A percentile compares a stretch with the other conserved stretches of the same genome.
Evolutionary conservation across 2,329 filamentous ascomycete species (phyloP).

Genomic region (Calonectria pauciramosa): DNA sequence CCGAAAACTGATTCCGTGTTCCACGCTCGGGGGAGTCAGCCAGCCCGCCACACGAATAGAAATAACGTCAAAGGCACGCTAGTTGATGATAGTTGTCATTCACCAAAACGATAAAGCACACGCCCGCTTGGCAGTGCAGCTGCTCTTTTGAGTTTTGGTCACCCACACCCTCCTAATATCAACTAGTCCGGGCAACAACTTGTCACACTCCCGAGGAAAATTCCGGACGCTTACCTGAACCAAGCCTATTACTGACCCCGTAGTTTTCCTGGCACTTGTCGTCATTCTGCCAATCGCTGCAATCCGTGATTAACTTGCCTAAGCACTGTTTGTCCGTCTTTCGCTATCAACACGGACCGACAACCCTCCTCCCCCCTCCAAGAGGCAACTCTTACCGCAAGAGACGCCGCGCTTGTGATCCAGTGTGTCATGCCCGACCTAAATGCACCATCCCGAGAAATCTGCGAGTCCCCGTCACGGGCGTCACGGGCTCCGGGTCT

Average conservation of each 20-base stretch:
- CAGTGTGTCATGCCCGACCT: background rate
- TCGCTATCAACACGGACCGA: background rate
- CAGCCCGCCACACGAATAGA: slow-evolving; percentile 1
- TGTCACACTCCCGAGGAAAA: slow-evolving; percentile 21
- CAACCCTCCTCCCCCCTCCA: background rate
- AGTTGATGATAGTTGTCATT: slow-evolving; percentile 12
- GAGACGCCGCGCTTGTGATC: background rate
- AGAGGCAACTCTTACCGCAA: slow-evolving; percentile 9
- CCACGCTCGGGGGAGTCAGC: background rate
- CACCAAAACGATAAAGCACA: slow-evolving; percentile 25
- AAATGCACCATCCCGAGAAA: slow-evolving; percentile 22
- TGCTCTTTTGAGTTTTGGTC: slow-evolving; percentile 23
- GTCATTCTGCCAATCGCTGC: background rate
- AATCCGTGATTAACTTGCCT: background rate
- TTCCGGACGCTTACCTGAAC: slow-evolving; percentile 16
- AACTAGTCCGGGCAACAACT: slow-evolving; percentile 1
- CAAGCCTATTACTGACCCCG: background rate
- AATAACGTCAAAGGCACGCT: slow-evolving; percentile 7
- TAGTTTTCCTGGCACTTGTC: background rate
- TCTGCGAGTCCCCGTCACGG: slow-evolving; percentile 20
- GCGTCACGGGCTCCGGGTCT: background rate
- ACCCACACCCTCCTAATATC: background rate
- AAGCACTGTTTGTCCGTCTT: background rate
- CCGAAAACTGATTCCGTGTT: background rate
- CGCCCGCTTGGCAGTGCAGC: slow-evolving; percentile 3